Evolutionary conservation across 768 basidiomycete species (phyloP).

Genomic region (Tylopilus felleus): DNA sequence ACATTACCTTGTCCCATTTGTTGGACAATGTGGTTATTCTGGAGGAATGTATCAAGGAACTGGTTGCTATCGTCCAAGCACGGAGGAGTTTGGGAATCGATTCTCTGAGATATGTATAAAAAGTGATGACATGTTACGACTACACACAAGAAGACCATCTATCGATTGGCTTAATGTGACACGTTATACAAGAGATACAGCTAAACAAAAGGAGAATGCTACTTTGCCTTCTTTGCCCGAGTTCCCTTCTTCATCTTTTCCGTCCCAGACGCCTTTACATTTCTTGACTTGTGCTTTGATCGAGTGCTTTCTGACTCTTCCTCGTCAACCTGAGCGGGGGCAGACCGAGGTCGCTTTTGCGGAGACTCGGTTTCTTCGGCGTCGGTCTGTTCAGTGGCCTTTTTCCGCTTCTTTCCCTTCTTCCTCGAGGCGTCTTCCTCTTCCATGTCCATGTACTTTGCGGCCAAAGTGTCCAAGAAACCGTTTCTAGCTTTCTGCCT

Average conservation of each 20-base stretch:
- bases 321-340: conserved; percentile 59
- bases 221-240: conserved; percentile 37
- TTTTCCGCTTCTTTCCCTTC: conserved; percentile 52
- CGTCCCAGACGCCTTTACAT: conserved; percentile 31
- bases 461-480: conserved; percentile 73
- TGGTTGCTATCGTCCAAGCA: conserved; percentile 81
- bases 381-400: conserved; percentile 31
- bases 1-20: conserved; percentile 75
- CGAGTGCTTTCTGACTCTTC: conserved; percentile 62
- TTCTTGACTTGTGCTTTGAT: conserved; percentile 53
- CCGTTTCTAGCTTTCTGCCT: conserved; percentile 65
- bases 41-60: conserved; percentile 94
- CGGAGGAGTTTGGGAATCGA: conserved; percentile 83
- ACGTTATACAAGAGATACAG: neutral
- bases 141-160: conserved; percentile 2
- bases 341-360: conserved; percentile 47
- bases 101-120: conserved; percentile 67
- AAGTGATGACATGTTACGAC: conserved; percentile 1
- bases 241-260: conserved; percentile 28
- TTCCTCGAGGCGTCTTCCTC: conserved; percentile 30
- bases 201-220: neutral
- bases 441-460: conserved; percentile 62
- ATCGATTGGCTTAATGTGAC: neutral
- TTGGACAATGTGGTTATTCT: conserved; percentile 93
- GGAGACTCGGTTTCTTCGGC: conserved; percentile 39